phyloP scores from a whole-genome alignment of 2,329 filamentous ascomycete genomes.

The Nigrograna mackinnonii region DNA sequence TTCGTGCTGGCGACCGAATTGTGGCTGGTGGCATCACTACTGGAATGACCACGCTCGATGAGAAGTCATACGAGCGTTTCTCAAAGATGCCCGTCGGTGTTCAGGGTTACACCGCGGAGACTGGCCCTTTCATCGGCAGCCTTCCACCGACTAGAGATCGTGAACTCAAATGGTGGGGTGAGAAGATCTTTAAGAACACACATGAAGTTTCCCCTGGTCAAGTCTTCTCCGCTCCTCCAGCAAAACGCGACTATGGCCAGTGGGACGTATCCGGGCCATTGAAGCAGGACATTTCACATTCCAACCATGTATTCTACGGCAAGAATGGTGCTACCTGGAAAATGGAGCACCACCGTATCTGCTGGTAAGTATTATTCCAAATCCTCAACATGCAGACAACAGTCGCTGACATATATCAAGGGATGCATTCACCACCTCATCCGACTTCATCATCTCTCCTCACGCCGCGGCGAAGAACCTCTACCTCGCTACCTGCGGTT shows the following conservation, averaged over 20 bases:
- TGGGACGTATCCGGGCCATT: constrained; percentile 63
- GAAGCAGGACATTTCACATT: constrained; percentile 62
- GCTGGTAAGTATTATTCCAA: constrained; percentile 55
- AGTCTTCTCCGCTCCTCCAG: constrained; percentile 61
- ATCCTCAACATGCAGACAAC: neutral
- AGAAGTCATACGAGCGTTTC: constrained; percentile 27
- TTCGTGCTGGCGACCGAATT: constrained; percentile 58
- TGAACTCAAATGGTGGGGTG: constrained; percentile 38
- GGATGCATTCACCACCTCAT: constrained; percentile 65
- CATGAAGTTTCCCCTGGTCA: constrained; percentile 50
- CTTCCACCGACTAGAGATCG: constrained; percentile 36
- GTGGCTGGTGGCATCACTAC: constrained; percentile 60
- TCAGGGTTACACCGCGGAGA: constrained; percentile 31
- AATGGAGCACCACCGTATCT: constrained; percentile 66
- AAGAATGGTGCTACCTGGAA: constrained; percentile 59
- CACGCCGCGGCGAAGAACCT: constrained; percentile 52
- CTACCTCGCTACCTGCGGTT: constrained; percentile 63
- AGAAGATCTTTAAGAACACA: constrained; percentile 40
- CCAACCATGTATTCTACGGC: constrained; percentile 63
- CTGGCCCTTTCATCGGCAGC: constrained; percentile 35
- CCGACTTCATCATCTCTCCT: constrained; percentile 59
- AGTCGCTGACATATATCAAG: constrained; percentile 50
- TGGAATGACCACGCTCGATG: constrained; percentile 51
- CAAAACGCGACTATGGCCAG: constrained; percentile 61
- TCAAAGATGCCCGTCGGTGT: constrained; percentile 39